These are phyloP conservation scores for Hemerocallis citrina DNA, from an alignment of 106 monocot genomes.

Conservation along the genomic window DNA sequence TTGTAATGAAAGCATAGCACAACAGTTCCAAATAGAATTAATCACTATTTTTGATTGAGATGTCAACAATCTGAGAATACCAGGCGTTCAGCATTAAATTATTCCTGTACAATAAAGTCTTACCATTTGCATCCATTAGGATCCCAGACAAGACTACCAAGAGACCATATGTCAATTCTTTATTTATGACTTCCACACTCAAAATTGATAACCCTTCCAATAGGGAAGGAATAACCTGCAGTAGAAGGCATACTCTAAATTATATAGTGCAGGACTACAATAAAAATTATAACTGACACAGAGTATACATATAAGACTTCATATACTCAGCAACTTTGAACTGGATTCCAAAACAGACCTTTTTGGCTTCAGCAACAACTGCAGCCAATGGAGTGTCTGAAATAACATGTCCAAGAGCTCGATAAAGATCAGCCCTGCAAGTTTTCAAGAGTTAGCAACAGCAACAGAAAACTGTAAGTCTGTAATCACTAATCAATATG, in stretches of 20 bases:
- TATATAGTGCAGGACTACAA: background rate
- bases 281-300: background rate
- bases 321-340: too few relatives aligned
- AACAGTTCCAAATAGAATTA: background rate
- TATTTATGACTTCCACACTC: constrained; percentile 38
- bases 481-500: background rate
- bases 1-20: background rate
- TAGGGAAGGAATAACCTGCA: constrained; percentile 67
- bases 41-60: background rate
- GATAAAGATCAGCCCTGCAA: constrained; percentile 57
- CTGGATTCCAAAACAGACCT: constrained; percentile 34
- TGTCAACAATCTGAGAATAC: background rate
- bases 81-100: background rate
- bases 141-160: constrained; percentile 78
- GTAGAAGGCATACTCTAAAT: constrained; percentile 5
- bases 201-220: constrained; percentile 50
- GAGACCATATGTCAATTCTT: constrained; percentile 68
- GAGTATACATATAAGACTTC: background rate
- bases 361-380: constrained; percentile 57
- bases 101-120: constrained; percentile 5
- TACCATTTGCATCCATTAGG: constrained; percentile 77
- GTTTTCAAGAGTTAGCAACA: background rate
- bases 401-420: constrained; percentile 79
- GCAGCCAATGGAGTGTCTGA: constrained; percentile 63
- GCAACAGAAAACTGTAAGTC: background rate